Evolutionary conservation across 345 rosid genomes (phyloP), one percentile per base, ranked within the genome.

Genomic region (Lepidium africanum): DNA sequence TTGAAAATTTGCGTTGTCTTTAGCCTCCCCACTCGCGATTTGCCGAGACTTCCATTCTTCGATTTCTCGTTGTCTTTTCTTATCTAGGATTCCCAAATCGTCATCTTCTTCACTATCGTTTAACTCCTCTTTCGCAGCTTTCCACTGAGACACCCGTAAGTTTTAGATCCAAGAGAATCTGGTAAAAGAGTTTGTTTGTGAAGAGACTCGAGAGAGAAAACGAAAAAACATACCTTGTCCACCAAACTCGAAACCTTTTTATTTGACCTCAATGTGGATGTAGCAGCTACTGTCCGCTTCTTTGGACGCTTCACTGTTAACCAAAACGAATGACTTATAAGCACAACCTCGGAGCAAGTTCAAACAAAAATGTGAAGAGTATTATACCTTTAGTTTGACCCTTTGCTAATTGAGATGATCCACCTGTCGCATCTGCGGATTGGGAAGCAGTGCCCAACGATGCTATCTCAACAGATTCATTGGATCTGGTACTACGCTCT

Each of bases 61-160:
- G 39, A 94, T 91, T 81, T 87, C 96, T 70, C 87, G 81, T 64
- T 80, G 85, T 30, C 96, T 85, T 80, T 94, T 94, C 62, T 56
- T 94, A 70, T 94, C 96, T 32, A 91, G 51, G 19, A 76, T 72
- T 74, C 81, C 86, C 43, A 74, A 81, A 33, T 90, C 84, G 59
- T 79, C 83, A 63, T 89, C 83, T 66, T 90, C 94, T 37, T 84
- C 97, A 38, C 79, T 79, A 74, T 90, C 92, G 38, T 87, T 79
- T 72, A 94, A 68, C 79, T 91, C 99, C 77, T 91, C 97, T 77
- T 94, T 91, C 51, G 96, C 99, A 57, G 99, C 99, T 81, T 91
- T 94, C 97, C 99, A 94, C 99, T 94, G 68, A 21, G 25, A 38
- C 11, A 54, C 46, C 10, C 30, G 30, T n/a, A 38, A 51, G 63